Percentiles rank a stretch among this genome's conserved stretches.
Conservation (phyloP, 495 filamentous ascomycete genomes). For the Haplographium delicatum region DNA sequence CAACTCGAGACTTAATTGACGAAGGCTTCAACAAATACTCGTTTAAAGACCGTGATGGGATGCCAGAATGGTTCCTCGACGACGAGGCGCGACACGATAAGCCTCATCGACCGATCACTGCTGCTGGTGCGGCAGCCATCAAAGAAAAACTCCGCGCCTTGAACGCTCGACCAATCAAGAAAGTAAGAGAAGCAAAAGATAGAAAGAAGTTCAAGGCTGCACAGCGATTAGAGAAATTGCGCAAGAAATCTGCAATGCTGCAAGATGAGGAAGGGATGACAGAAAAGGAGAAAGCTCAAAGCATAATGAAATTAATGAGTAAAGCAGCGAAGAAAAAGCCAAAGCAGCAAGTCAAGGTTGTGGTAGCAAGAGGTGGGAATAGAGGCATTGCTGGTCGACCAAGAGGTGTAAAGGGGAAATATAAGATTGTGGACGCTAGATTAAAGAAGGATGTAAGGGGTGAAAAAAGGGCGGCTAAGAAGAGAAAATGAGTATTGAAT, state of each 20-base stretch:
- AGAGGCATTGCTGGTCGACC: constrained; percentile 75
- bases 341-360: constrained; percentile 76
- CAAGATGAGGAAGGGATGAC: constrained; percentile 84
- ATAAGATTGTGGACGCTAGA: constrained; percentile 96
- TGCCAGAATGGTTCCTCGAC: constrained; percentile 97
- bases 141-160: constrained; percentile 90
- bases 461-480: constrained; percentile 75
- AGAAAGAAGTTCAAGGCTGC: constrained; percentile 95
- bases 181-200: constrained; percentile 92
- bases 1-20: constrained; percentile 71
- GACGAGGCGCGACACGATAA: constrained; percentile 83
- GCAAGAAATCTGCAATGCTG: constrained; percentile 87
- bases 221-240: constrained; percentile 82
- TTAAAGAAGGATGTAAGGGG: constrained; percentile 98
- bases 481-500: constrained; percentile 43
- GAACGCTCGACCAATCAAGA: constrained; percentile 98
- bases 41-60: constrained; percentile 85
- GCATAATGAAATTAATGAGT: constrained; percentile 75
- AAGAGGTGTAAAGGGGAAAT: constrained; percentile 87
- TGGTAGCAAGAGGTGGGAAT: constrained; percentile 83
- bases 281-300: constrained; percentile 89
- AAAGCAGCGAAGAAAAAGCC: constrained; percentile 82
- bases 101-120: constrained; percentile 79
- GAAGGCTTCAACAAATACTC: constrained; percentile 90
- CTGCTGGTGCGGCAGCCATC: constrained; percentile 86